A percentile compares a stretch with the other conserved stretches of the same genome.
Evolutionary conservation across 2,329 filamentous ascomycete species (phyloP).

Genomic region (Penicillium paneum): DNA sequence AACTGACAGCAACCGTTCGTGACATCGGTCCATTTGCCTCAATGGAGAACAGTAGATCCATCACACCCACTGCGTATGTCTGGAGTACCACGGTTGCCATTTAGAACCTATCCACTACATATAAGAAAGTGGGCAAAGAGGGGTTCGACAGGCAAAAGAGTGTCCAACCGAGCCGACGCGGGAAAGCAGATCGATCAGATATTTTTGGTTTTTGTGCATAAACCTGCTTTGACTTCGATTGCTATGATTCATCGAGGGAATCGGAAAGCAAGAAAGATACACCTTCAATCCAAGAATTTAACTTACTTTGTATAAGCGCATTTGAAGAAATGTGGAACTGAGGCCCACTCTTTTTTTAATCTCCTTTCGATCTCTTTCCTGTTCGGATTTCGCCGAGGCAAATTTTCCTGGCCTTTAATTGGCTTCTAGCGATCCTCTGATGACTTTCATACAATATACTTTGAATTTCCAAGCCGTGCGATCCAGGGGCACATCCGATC

Average conservation of each 20-base stretch:
- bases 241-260: neutral
- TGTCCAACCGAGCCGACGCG: neutral
- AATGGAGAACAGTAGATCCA: neutral
- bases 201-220: neutral
- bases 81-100: neutral
- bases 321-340: neutral
- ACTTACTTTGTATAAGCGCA: neutral
- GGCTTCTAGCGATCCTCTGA: too few relatives aligned
- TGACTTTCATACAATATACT: neutral
- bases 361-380: neutral
- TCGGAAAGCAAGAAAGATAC: neutral
- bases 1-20: constrained; percentile 1
- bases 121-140: neutral
- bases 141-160: neutral
- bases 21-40: neutral
- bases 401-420: neutral
- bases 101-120: neutral
- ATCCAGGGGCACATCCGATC: neutral
- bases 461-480: neutral
- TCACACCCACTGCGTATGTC: neutral
- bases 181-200: neutral
- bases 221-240: neutral
- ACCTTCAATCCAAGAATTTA: neutral
- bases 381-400: neutral
- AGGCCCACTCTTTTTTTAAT: neutral